Conservation (phyloP, 768 basidiomycete genomes). For the Ephemerocybe angulata region DNA sequence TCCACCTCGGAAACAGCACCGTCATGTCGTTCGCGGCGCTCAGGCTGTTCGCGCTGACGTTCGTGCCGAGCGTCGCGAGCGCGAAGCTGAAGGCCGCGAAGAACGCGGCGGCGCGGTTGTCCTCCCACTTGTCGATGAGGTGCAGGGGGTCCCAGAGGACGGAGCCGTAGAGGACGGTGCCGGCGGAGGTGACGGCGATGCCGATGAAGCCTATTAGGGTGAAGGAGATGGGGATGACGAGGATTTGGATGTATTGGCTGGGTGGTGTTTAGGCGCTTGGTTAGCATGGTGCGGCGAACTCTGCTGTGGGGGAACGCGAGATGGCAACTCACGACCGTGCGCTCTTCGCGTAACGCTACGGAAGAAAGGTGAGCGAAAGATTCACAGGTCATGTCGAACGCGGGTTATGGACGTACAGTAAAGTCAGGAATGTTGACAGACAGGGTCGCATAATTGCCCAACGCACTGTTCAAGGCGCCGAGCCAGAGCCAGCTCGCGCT, state of each 20-base stretch:
- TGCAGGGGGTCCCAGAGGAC: conserved; percentile 69
- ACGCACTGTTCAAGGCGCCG: conserved; percentile 66
- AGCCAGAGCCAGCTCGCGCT: conserved; percentile 77
- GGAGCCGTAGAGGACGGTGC: conserved; percentile 64
- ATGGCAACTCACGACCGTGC: conserved; percentile 49
- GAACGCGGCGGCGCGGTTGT: conserved; percentile 82
- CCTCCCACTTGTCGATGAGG: conserved; percentile 78
- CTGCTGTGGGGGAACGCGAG: not conserved
- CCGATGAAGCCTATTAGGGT: conserved; percentile 76
- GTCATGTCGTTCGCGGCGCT: conserved; percentile 83
- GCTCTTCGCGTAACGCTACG: conserved; percentile 72
- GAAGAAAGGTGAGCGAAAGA: not conserved
- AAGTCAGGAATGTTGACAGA: conserved; percentile 86
- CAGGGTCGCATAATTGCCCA: conserved; percentile 71
- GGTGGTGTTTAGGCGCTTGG: not conserved
- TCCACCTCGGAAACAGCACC: conserved; percentile 68
- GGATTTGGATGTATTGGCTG: conserved; percentile 70
- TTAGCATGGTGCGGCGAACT: too few relatives aligned
- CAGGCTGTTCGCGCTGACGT: conserved; percentile 73
- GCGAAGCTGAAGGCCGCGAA: conserved; percentile 75
- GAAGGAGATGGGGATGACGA: conserved; percentile 75
- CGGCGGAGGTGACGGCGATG: conserved; percentile 77
- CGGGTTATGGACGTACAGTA: conserved; percentile 35
- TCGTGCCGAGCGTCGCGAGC: conserved; percentile 66
- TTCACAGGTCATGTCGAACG: not conserved